Base-by-base conservation (phyloP, 2,329 filamentous ascomycete species). In the Fusarium dimerum region DNA sequence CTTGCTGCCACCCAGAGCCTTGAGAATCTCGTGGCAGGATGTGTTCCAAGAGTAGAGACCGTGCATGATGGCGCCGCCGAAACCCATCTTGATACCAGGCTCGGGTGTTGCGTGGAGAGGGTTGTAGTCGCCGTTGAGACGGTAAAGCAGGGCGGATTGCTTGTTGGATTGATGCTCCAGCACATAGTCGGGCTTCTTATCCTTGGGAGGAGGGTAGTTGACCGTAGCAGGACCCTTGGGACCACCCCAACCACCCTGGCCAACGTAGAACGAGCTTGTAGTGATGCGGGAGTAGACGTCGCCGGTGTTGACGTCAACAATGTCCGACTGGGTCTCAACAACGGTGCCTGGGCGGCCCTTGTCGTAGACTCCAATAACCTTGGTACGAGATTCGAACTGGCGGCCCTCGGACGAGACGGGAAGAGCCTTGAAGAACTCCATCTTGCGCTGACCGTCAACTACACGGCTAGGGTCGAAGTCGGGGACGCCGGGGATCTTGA, bases 101-200 rank as follows among this genome's bases (percentile, higher is more conserved):
- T 91, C 89, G 12, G 91, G 91, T 16, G 89, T 89, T 7, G 90
- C 91, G 70, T 96, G 92, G 36, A 96, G 85, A 29, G 92, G 92
- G 77, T 96, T 96, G 75, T 96, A 96, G 76, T 96, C 92, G 60
- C 92, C 92, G 65, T 96, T 96, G 46, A 96, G 81, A 57, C 90
- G 83, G 73, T 94, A 94, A 50, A 94, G 77, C 57, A 89, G 82
- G 9, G 90, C 84, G 5, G 89, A 89, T 75, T 92, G 85, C 48
- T 76, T 68, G 26, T 77, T 88, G 5, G 88, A 91, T 72, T 91
- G 86, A 64, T 88, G 82, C 64, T 83, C 81, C 61, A 89, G 82
- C 6, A 85, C 81, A 41, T 78, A 82, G 72, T 95, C 90, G 15
- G 92, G 88, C 73, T 85, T 84, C 73, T 84, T 86, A 57, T 80